Base-by-base conservation (phyloP, 179 eudicot species). In the Silene coronaria region DNA sequence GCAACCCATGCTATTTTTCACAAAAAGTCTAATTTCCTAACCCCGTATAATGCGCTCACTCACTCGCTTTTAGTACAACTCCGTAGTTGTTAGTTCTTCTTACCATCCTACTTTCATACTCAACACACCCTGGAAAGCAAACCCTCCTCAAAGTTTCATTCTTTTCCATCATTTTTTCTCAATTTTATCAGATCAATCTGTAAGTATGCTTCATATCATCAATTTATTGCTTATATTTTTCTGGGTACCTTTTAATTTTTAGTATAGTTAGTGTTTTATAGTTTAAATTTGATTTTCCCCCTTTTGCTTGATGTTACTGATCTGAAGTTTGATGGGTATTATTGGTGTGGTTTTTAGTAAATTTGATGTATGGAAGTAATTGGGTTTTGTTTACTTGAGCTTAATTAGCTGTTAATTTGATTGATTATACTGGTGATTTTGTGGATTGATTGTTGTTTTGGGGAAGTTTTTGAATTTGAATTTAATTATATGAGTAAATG, bases 11-110 rank as follows among this genome's bases (percentile, higher is more conserved):
- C 77, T 74, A 69, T 71, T 36, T 27, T 26, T 28, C 67, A 11
- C 6, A 13, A 42, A 42, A 42, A 42, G 48, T 42, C 48, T 42
- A 11, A 11, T 11, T 42, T 45, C 24, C 19, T 30, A 5, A 11
- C 48, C 48, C 72, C 77, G 72, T 69, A 74, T 61, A 65, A 53
- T 70, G 32, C 76, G 73, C 73, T 81, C 79, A 81, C 84, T 81
- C 75, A 78, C 76, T 70, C 69, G 19, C 27, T 70, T 57, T 42
- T 42, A 42, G 48, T 42, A 42, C 48, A 42, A 9, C 48, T 42
- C 48, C 48, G 48, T 42, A 42, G 12, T 28, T 28, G 19, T 12
- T 71, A 55, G 36, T 45, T 8, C 71, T 61, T 79, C 58, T 34
- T 17, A 36, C 68, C 67, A 57, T 24, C 42, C 68, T 36, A 60